Conservation (phyloP, 176 grass and related monocot species). For the Bolboschoenus planiculmis region DNA sequence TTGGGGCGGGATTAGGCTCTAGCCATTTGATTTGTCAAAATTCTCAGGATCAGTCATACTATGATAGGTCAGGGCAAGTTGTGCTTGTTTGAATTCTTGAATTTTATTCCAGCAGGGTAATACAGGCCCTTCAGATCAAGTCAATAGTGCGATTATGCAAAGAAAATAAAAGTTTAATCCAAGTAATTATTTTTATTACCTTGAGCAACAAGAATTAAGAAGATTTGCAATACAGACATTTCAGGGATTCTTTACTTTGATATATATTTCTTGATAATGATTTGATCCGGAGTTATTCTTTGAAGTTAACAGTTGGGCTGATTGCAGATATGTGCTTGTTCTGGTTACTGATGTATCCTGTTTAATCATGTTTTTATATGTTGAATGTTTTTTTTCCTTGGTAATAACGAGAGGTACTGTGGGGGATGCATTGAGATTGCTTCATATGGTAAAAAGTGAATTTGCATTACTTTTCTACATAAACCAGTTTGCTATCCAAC, state of each 20-base stretch:
- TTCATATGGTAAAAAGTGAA: neutral
- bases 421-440: neutral
- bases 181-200: too few species aligned
- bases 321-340: neutral
- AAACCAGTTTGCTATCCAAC: too few species aligned
- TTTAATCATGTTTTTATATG: neutral
- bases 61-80: neutral
- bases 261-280: neutral
- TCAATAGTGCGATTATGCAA: neutral
- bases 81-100: neutral
- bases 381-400: neutral
- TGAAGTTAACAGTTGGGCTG: neutral
- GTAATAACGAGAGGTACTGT: neutral
- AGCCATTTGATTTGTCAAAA: neutral
- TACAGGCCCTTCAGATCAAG: neutral
- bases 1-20: neutral
- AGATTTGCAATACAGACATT: too few species aligned
- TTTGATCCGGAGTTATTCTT: neutral
- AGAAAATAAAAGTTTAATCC: too few species aligned
- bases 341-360: neutral
- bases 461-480: neutral
- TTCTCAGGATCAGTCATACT: neutral
- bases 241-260: neutral
- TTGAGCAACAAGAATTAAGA: too few species aligned
- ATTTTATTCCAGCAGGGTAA: too few species aligned